phyloP scores from a whole-genome alignment of 768 basidiomycete genomes.

The Dacryopinax primogenitus region DNA sequence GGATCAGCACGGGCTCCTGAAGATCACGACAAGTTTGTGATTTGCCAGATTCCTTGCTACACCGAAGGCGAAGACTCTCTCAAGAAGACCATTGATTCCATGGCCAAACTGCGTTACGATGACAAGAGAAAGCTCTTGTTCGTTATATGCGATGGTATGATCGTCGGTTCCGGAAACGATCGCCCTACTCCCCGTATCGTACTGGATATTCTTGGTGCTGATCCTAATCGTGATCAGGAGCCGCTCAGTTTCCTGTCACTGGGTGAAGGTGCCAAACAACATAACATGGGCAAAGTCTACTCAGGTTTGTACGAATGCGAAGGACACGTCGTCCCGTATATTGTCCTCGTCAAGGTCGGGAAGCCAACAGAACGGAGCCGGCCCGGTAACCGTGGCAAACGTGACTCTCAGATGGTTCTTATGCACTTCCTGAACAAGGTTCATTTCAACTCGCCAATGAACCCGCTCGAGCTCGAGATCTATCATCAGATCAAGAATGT shows the following conservation, averaged over 20 bases:
- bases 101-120: slow-evolving; percentile 90
- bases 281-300: slow-evolving; percentile 97
- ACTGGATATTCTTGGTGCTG: slow-evolving; percentile 88
- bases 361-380: slow-evolving; percentile 86
- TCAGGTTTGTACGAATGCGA: slow-evolving; percentile 88
- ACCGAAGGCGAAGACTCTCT: slow-evolving; percentile 87
- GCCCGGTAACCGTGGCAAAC: slow-evolving; percentile 96
- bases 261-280: slow-evolving; percentile 88
- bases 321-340: slow-evolving; percentile 91
- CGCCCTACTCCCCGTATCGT: slow-evolving; percentile 92
- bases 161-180: slow-evolving; percentile 94
- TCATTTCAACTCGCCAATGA: slow-evolving; percentile 94
- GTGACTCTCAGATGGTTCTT: slow-evolving; percentile 89
- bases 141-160: slow-evolving; percentile 95
- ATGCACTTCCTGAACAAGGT: slow-evolving; percentile 99
- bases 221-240: slow-evolving; percentile 86
- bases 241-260: slow-evolving; percentile 87
- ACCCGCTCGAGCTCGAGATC: slow-evolving; percentile 92
- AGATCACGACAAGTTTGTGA: slow-evolving; percentile 93
- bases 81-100: slow-evolving; percentile 78
- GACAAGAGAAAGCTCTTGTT: slow-evolving; percentile 93
- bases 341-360: slow-evolving; percentile 85
- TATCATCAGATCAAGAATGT: slow-evolving; percentile 99
- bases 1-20: slow-evolving; percentile 68
- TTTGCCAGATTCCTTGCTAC: slow-evolving; percentile 97